Base-by-base conservation (phyloP, 1,284 basidiomycete genomes). In the Porogramme epimiltina region DNA sequence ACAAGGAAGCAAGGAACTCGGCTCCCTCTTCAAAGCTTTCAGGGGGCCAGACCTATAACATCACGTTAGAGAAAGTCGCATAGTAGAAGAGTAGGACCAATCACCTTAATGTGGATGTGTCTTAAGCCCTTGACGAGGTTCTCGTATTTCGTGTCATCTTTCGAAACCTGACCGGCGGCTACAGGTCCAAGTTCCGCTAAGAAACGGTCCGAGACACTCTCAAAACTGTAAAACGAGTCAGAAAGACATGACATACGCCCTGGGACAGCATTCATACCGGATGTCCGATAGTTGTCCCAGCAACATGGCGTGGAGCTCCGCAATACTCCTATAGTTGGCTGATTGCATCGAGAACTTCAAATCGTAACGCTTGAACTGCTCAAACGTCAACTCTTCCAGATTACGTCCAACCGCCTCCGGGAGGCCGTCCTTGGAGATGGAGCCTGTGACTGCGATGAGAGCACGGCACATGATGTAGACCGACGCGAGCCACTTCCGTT, bases 1-100 rank as follows among this genome's bases (percentile, higher is more conserved):
- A 87, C 10, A 98, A 72, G 2, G 85, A 81, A 48, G 92, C 87
- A 68, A 98, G 74, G 62, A 98, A 97, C 60, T 98, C 95, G 4
- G 94, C 90, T 3, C 91, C 92, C 69, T 96, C 91, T 67, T 98
- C 95, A 55, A 98, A 95, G 2, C 89, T 85, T 65, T 95, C 91
- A 38, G 93, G 90, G 0, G 95, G 95, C 81, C 93, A 98, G 33
- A 95, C 91, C 90, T 93, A 19, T 13, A 28, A n/a, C 25, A 3
- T 18, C 34, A 37, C 15, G 24, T 47, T 16, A 51, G 43, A n/a
- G n/a, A n/a, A n/a, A n/a, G n/a, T n/a, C n/a, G n/a, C n/a, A n/a
- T n/a, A n/a, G n/a, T n/a, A n/a, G n/a, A n/a, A n/a, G n/a, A n/a
- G n/a, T n/a, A n/a, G n/a, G n/a, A n/a, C n/a, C n/a, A n/a, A n/a